phyloP scores from a whole-genome alignment of 441 rosid genomes.

The Arabidopsis lyrata region DNA sequence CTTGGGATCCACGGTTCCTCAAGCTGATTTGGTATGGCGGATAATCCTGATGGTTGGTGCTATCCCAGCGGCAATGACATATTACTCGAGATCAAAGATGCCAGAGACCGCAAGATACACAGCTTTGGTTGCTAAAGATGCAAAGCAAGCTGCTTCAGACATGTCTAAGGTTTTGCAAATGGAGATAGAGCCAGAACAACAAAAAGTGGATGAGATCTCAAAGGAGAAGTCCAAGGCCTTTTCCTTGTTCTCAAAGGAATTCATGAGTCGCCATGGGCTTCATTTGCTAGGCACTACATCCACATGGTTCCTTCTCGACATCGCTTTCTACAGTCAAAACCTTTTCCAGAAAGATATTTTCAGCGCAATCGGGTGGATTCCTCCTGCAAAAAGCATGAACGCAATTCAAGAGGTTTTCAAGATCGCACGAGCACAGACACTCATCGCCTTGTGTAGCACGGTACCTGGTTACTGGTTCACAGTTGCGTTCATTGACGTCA shows the following conservation, averaged over 20 bases:
- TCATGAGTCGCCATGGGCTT: constrained; percentile 59
- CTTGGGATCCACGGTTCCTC: constrained; percentile 47
- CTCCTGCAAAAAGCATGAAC: constrained; percentile 53
- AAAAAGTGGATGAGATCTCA: constrained; percentile 34
- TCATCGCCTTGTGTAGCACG: constrained; percentile 62
- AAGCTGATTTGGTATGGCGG: constrained; percentile 69
- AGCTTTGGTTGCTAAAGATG: constrained; percentile 63
- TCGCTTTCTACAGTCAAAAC: constrained; percentile 66
- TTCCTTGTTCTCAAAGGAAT: constrained; percentile 54
- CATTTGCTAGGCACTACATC: constrained; percentile 60
- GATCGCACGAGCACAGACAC: constrained; percentile 63
- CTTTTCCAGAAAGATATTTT: constrained; percentile 72
- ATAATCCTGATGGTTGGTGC: constrained; percentile 65
- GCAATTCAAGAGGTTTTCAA: constrained; percentile 60
- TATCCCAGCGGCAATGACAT: constrained; percentile 60
- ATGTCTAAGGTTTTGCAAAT: constrained; percentile 65
- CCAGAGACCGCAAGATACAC: constrained; percentile 76
- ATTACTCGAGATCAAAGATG: constrained; percentile 64
- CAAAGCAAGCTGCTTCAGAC: constrained; percentile 61
- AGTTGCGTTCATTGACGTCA: constrained; percentile 52
- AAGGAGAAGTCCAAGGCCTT: constrained; percentile 38
- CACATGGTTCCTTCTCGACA: constrained; percentile 68
- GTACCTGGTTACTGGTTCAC: constrained; percentile 73
- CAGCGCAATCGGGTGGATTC: constrained; percentile 59
- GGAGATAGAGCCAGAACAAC: constrained; percentile 54